Conservation (phyloP, 78 protist genomes). For the Dictyostelium purpureum region DNA sequence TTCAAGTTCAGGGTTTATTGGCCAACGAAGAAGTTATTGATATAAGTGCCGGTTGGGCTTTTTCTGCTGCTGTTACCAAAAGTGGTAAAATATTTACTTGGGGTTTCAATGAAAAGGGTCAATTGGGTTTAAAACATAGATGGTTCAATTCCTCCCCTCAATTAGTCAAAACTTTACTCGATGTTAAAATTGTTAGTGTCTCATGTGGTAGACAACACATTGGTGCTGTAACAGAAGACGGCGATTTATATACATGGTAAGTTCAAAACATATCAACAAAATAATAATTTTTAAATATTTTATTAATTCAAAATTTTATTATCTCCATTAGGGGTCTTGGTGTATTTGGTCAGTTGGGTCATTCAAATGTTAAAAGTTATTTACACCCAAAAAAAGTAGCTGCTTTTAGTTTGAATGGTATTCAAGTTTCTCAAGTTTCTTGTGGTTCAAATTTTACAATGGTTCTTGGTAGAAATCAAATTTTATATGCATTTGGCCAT, state of each 20-base stretch:
- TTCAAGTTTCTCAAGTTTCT: constrained; percentile 1
- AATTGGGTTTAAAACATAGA: constrained; percentile 66
- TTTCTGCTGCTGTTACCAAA: constrained; percentile 28
- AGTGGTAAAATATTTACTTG: constrained; percentile 64
- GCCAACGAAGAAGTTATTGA: constrained; percentile 4
- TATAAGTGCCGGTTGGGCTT: constrained; percentile 77
- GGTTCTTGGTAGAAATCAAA: neutral
- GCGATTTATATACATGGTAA: constrained; percentile 72
- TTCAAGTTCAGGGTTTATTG: neutral
- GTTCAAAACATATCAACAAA: no score
- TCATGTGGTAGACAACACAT: constrained; percentile 81
- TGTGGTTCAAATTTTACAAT: constrained; percentile 69
- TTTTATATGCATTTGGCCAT: constrained; percentile 64
- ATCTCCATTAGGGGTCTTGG: no score
- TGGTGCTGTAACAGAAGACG: constrained; percentile 44
- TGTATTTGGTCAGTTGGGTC: constrained; percentile 76
- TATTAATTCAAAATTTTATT: no score
- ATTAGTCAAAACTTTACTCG: neutral
- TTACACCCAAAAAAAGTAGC: constrained; percentile 36
- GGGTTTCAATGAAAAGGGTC: constrained; percentile 86
- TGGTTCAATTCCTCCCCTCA: constrained; percentile 61
- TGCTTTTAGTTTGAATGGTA: neutral
- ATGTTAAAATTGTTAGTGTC: constrained; percentile 7
- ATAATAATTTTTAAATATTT: no score
- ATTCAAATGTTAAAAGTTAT: constrained; percentile 27